Base-by-base conservation (phyloP, 176 grass and related monocot genomes). In the Rhynchospora pubera region DNA sequence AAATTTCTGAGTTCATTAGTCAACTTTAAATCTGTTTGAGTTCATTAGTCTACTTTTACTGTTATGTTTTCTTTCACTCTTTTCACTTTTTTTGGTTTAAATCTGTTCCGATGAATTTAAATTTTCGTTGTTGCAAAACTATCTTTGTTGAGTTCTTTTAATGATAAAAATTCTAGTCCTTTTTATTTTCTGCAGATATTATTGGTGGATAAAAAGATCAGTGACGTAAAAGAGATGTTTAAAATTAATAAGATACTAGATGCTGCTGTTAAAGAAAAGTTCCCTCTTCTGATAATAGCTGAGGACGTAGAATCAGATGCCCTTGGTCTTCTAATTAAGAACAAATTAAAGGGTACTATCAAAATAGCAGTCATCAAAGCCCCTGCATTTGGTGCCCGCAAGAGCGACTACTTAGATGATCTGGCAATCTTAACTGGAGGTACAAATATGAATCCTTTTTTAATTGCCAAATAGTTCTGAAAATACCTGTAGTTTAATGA, bases 351-450 rank as follows among this genome's bases (percentile, higher is more conserved):
- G 80, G 94, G 94, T 66, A 91, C 87, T 28, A 87, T 97, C 77
- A 97, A 93, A 77, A 90, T 87, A 65, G 92, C 85, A 52, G 94
- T 85, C 43, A 92, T 92, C 74, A 92, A 94, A 93, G 94, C 94
- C 71, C 91, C 91, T 77, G 89, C 90, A 63, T 97, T 97, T 65
- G 94, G 94, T 47, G 90, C 93, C 57, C 90, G 91, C 60, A 97
- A 92, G 79, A 92, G 84, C 80, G 85, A 97, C 76, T 94, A 87
- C 78, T 92, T 94, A 45, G 82, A 94, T 86, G 94, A 94, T 65
- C 88, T 97, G 88, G 94, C 94, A 77, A 71, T 92, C 28, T 88
- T 97, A 58, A 94, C 92, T 73, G 92, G 92, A 94, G 94, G 94
- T 97, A 92, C 21, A 82, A 34, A 62, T 65, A 26, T 43, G 53